A percentile compares a stretch with the other conserved stretches of the same genome.
These are phyloP conservation scores for Verticillium isaacii DNA, from an alignment of 2,329 filamentous ascomycete species.

Conservation along the genomic window DNA sequence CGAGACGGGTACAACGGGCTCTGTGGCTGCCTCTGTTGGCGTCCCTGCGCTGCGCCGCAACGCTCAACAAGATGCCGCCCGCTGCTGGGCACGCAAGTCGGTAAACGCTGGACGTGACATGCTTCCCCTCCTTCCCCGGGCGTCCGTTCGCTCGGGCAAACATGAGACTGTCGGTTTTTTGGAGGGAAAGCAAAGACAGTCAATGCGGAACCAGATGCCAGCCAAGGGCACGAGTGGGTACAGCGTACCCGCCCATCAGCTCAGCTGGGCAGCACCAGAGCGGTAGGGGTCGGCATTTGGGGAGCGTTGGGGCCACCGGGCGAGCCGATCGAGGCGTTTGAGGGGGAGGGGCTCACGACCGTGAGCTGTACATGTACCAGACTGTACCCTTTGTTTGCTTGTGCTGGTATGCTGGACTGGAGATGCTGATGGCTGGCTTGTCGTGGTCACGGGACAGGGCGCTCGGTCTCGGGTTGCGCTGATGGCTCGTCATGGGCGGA, in stretches of 20 bases:
- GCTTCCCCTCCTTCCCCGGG: not conserved
- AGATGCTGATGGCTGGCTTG: not conserved
- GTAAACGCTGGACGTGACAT: not conserved
- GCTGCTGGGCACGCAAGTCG: not conserved
- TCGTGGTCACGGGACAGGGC: not conserved
- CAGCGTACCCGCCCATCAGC: not conserved
- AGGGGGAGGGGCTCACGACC: not conserved
- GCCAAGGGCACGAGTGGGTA: not conserved
- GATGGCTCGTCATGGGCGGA: not conserved
- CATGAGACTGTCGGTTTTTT: not conserved
- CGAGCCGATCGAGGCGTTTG: not conserved
- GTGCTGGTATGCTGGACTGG: not conserved
- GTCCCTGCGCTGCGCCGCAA: not conserved
- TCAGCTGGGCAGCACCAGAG: not conserved
- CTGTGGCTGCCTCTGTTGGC: not conserved
- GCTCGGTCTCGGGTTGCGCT: not conserved
- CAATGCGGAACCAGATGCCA: constrained; percentile 10
- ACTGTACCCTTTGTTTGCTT: not conserved
- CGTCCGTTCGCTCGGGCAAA: not conserved
- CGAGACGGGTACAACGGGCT: not conserved
- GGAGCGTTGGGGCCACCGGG: not conserved
- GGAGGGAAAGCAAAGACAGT: not conserved
- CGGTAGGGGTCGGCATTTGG: not conserved
- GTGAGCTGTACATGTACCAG: not conserved
- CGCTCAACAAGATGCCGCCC: constrained; percentile 10